These are phyloP conservation scores for Populus tremula DNA, from an alignment of 345 rosid genomes.

Conservation along the genomic window DNA sequence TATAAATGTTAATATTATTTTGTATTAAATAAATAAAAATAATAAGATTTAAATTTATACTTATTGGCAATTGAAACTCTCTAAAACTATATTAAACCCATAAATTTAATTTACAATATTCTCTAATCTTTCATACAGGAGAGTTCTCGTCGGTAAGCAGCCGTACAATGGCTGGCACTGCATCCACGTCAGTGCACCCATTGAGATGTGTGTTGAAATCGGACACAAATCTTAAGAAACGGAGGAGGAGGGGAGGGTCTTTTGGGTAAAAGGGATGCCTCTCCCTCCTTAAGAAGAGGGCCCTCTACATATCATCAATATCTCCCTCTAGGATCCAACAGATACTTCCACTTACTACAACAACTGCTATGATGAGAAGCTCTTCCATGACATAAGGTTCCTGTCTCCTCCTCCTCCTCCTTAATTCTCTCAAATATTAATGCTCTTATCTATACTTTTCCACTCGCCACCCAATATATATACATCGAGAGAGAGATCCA, in stretches of 20 bases:
- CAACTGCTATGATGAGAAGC: constrained; percentile 4
- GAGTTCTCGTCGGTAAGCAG: neutral
- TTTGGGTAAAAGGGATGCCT: constrained; percentile 30
- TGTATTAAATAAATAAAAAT: no score
- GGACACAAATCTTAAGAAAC: constrained; percentile 18
- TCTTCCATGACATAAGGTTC: constrained; percentile 21
- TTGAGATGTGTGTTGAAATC: constrained; percentile 31
- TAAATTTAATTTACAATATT: no score
- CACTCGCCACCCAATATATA: neutral
- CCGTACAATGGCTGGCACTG: neutral
- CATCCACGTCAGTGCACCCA: constrained; percentile 10
- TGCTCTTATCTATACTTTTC: neutral
- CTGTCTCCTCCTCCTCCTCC: constrained; percentile 17
- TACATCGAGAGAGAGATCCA: neutral
- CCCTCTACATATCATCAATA: constrained; percentile 19
- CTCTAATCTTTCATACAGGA: neutral
- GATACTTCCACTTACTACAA: neutral
- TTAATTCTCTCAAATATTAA: constrained; percentile 9
- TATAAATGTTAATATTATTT: no score
- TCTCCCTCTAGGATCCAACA: neutral
- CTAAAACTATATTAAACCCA: no score
- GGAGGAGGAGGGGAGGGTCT: neutral
- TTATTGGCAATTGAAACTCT: no score
- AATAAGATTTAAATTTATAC: no score
- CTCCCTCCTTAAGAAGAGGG: constrained; percentile 15